Conservation (phyloP, 2,329 filamentous ascomycete genomes). For the Neopestalotiopsis sp. region DNA sequence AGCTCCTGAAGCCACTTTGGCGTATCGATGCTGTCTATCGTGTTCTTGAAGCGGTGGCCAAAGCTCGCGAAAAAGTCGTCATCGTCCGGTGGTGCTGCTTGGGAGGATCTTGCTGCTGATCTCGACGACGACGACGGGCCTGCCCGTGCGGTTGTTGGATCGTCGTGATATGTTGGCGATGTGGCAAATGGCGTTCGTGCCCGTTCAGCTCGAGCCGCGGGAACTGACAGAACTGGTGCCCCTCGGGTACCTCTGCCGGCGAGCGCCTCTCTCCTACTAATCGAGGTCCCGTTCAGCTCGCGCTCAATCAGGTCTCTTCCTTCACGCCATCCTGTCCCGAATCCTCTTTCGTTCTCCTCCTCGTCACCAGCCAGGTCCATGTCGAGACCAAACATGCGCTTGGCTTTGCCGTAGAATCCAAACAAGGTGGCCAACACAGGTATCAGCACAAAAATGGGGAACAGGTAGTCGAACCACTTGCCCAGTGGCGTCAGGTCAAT, state of each 20-base stretch:
- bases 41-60: conserved; percentile 87
- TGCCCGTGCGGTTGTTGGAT: conserved; percentile 19
- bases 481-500: conserved; percentile 86
- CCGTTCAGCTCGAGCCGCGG: conserved; percentile 43
- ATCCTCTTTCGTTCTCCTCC: conserved; percentile 63
- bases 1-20: conserved; percentile 84
- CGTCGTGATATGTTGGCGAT: conserved; percentile 42
- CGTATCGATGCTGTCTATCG: conserved; percentile 80
- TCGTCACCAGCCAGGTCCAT: conserved; percentile 76
- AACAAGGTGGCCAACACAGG: conserved; percentile 87
- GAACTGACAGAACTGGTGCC: conserved; percentile 55
- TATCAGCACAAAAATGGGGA: conserved; percentile 85
- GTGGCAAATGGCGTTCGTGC: conserved; percentile 50
- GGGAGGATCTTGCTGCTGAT: conserved; percentile 40
- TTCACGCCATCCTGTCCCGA: conserved; percentile 88
- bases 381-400: conserved; percentile 79
- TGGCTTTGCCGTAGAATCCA: conserved; percentile 84
- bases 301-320: conserved; percentile 89
- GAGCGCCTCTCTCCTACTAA: conserved; percentile 54
- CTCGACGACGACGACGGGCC: conserved; percentile 40
- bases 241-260: conserved; percentile 43
- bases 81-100: conserved; percentile 68
- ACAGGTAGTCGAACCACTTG: conserved; percentile 83
- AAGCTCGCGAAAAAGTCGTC: conserved; percentile 86
- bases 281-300: conserved; percentile 73